These are phyloP conservation scores for Narthecium ossifragum DNA, from an alignment of 106 monocot genomes.

Conservation along the genomic window DNA sequence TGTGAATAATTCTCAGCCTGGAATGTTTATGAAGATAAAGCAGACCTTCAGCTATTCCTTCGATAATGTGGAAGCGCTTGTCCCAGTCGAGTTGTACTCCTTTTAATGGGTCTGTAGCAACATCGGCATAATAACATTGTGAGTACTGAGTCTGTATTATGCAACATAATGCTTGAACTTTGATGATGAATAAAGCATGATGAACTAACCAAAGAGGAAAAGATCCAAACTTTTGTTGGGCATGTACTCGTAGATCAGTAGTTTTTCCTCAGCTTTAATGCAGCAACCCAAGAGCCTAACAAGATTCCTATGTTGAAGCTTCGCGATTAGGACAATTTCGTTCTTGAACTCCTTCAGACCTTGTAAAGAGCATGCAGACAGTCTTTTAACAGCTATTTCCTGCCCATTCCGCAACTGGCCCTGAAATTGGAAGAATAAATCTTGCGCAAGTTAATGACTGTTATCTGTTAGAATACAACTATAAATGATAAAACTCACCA, in stretches of 20 bases:
- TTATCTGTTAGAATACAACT: too few relatives aligned
- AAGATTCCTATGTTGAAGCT: conserved; percentile 15
- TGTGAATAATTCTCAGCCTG: conserved; percentile 1
- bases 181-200: too few relatives aligned
- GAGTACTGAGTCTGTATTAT: too few relatives aligned
- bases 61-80: conserved; percentile 15
- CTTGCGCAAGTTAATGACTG: too few relatives aligned
- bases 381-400: conserved; percentile 19
- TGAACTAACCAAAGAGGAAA: conserved; percentile 12
- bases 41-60: conserved; percentile 2
- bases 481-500: too few relatives aligned
- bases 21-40: conserved; percentile 8
- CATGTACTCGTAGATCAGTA: conserved; percentile 4
- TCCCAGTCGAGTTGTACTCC: conserved; percentile 11
- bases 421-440: too few relatives aligned
- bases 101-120: conserved; percentile 13
- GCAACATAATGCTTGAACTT: too few relatives aligned
- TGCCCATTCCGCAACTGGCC: not conserved
- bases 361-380: conserved; percentile 9
- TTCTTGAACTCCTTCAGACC: conserved; percentile 15
- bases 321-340: conserved; percentile 7
- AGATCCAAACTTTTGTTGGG: conserved; percentile 11
- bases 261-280: conserved; percentile 11
- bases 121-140: too few relatives aligned
- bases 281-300: conserved; percentile 14